Evolutionary conservation across 352 stramenopile species (phyloP), one percentile per base, ranked within the genome.

Genomic region (Phytophthora constricta): DNA sequence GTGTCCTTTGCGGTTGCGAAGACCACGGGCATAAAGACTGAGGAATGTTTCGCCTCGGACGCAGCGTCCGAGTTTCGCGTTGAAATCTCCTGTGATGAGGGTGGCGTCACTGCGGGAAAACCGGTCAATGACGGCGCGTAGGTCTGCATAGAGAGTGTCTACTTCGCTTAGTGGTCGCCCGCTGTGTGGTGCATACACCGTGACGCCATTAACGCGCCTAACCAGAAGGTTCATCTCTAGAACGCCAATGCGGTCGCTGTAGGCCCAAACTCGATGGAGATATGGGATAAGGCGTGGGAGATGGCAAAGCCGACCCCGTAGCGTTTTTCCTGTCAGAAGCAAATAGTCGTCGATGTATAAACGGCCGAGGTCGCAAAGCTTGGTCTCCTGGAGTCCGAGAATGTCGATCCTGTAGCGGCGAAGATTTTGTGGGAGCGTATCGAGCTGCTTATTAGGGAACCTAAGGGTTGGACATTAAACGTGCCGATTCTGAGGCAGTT

Each of bases 331-430:
- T 46, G 39, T 46, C 39, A 46, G 39, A 14, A 46, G 39, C 56
- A 22, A n/a, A 14, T 46, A 46, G 39, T 46, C n/a, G 39, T 55
- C 39, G 25, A 45, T 63, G 33, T n/a, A 37, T 19, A 55, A 17
- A 9, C 67, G 50, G 53, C 78, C 80, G 52, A 79, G 25, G 46
- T 11, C 17, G 39, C 17, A 46, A 19, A 46, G 39, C 39, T 46
- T 46, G 39, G 39, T 46, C 39, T 46, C 39, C 17, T 46, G 39
- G 8, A 46, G 17, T n/a, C 39, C 39, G 10, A 46, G 39, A 14
- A 46, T 46, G 39, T 20, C 39, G 5, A 46, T 19, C 10, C 17
- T 46, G 39, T 46, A 46, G 10, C 39, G 10, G 39, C 10, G 39
- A 9, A 19, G 39, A 20, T 19, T 22, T 11, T 46, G 10, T 19